Evolutionary conservation across 2,329 filamentous ascomycete genomes (phyloP), one percentile per base, ranked within the genome.

Genomic region (Tolypocladium amazonense): DNA sequence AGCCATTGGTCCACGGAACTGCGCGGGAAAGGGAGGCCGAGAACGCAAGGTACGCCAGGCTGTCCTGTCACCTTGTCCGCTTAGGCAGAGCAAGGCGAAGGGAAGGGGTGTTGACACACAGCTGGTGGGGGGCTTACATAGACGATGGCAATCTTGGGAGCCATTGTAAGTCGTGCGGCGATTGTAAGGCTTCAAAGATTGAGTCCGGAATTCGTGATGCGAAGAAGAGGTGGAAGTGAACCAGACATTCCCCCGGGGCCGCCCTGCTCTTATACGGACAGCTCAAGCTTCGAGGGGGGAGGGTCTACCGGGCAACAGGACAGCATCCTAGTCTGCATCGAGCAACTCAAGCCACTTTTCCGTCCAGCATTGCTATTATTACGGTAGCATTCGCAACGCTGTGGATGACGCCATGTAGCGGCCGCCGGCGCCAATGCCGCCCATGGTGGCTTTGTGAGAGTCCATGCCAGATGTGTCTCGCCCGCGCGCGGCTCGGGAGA

Each of bases 101-200:
- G 47, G 43, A 14, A 7, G 41, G 50, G 20, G n/a, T 14, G 50
- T 33, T 8, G 30, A 25, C 7, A 35, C 30, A 25, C n/a, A 15
- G 38, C 37, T 20, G 27, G 14, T 23, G 33, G 50, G 56, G 58
- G 55, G 84, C 88, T 68, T 81, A 92, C 89, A 76, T 86, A 95
- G 74, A 96, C 85, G 77, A 96, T 94, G 69, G 92, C 92, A 72
- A 96, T 84, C 81, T 90, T 95, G 75, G 90, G 89, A 78, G 89
- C 90, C 91, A 96, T 95, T 70, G 69, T 53, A 20, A 53, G 18
- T n/a, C 9, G 30, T 35, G 30, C n/a, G 47, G 30, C 50, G 33
- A 35, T 20, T 30, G 18, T 4, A 23, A 35, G 20, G 50, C 20
- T 7, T 4, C 9, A 53, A 5, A 35, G 20, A 20, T 53, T 9